These are phyloP conservation scores for Diaporthe citri DNA, from an alignment of 2,329 filamentous ascomycete species.

Conservation along the genomic window DNA sequence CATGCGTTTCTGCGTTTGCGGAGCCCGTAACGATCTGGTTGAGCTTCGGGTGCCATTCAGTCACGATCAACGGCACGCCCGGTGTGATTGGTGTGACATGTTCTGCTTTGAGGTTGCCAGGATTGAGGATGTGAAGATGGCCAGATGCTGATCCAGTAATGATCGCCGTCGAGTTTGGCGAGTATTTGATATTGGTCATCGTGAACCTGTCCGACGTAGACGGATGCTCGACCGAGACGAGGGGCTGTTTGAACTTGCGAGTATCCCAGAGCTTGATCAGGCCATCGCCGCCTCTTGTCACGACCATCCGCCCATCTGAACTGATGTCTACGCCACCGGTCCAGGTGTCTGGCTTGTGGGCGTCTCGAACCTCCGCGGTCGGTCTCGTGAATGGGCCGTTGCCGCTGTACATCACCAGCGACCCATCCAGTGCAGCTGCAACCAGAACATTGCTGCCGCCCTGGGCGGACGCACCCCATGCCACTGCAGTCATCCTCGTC, in stretches of 20 bases:
- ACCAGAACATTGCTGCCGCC: constrained; percentile 85
- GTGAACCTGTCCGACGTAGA: constrained; percentile 88
- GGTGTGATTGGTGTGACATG: constrained; percentile 91
- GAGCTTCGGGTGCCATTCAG: constrained; percentile 92
- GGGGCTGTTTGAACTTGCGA: constrained; percentile 91
- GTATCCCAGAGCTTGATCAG: constrained; percentile 97
- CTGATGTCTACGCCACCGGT: constrained; percentile 94
- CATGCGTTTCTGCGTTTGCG: constrained; percentile 88
- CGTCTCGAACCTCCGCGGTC: constrained; percentile 84
- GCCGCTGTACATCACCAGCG: constrained; percentile 90
- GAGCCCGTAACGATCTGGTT: constrained; percentile 97
- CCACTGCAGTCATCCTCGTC: constrained; percentile 92
- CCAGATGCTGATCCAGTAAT: constrained; percentile 90
- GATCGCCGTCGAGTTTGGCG: constrained; percentile 84
- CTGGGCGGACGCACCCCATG: constrained; percentile 83
- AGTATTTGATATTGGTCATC: constrained; percentile 90
- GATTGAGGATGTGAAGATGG: constrained; percentile 91
- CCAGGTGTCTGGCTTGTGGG: constrained; percentile 87
- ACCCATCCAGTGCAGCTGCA: constrained; percentile 87
- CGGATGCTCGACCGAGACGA: constrained; percentile 81
- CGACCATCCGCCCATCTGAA: constrained; percentile 87
- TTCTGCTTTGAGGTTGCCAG: constrained; percentile 88
- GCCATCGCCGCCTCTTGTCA: constrained; percentile 91
- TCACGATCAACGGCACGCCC: constrained; percentile 83
- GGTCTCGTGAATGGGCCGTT: constrained; percentile 89